Evolutionary conservation across 1,284 basidiomycete genomes (phyloP).

Genomic region (Ceratobasidium sp.): DNA sequence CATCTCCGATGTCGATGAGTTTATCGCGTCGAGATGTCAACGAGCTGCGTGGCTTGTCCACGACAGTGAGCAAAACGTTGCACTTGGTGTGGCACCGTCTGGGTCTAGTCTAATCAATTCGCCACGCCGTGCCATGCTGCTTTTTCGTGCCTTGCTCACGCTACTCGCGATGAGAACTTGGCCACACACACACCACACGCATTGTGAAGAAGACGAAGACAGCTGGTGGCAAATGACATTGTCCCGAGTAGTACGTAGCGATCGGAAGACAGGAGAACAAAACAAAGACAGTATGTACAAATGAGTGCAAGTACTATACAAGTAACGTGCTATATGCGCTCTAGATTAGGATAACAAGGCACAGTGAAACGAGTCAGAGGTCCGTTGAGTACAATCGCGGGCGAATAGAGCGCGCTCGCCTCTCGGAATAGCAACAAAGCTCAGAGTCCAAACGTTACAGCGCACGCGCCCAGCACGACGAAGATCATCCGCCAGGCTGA

Average conservation of each 20-base stretch:
- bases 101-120: neutral
- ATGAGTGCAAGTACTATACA: neutral
- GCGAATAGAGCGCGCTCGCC: neutral
- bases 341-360: slow-evolving; percentile 27
- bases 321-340: neutral
- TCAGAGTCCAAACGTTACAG: neutral
- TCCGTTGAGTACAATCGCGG: slow-evolving; percentile 1
- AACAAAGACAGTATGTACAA: slow-evolving; percentile 4
- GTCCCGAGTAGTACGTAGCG: slow-evolving; percentile 1
- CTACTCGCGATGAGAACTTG: slow-evolving; percentile 19
- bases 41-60: neutral
- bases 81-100: slow-evolving; percentile 11
- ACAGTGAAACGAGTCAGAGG: slow-evolving; percentile 3
- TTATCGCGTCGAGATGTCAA: too few species aligned
- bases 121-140: neutral
- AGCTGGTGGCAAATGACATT: slow-evolving; percentile 7
- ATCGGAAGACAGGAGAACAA: neutral
- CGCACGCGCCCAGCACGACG: neutral
- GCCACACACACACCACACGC: neutral
- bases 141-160: neutral
- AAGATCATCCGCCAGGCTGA: slow-evolving; percentile 3
- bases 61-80: neutral
- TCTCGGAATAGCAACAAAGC: neutral
- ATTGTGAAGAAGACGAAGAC: slow-evolving; percentile 12
- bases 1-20: slow-evolving; percentile 14